Evolutionary conservation across 1,284 basidiomycete species (phyloP).

Genomic region (Schizophyllum commune): DNA sequence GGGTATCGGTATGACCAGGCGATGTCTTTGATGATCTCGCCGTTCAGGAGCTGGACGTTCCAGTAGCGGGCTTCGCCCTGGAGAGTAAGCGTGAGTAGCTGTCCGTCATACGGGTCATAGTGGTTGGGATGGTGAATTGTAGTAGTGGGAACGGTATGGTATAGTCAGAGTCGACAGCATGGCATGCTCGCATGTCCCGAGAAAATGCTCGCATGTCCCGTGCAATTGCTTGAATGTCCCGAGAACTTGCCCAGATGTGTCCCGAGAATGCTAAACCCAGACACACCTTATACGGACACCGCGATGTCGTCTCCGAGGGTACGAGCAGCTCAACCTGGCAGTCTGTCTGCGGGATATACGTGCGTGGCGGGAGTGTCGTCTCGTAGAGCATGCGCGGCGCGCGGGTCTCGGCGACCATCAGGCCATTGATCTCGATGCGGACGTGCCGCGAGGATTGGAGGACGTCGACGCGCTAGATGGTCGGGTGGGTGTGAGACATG

Average conservation of each 20-base stretch:
- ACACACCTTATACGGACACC: conserved; percentile 65
- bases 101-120: neutral
- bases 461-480: conserved; percentile 48
- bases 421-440: conserved; percentile 50
- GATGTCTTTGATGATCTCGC: conserved; percentile 37
- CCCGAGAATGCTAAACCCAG: no score
- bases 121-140: neutral
- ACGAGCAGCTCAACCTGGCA: conserved; percentile 42
- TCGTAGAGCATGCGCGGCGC: conserved; percentile 51
- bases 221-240: no score
- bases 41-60: conserved; percentile 37
- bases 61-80: conserved; percentile 60
- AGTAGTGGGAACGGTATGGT: conserved; percentile 1
- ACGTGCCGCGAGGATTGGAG: conserved; percentile 53
- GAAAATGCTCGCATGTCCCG: no score
- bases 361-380: conserved; percentile 46
- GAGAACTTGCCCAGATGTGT: no score
- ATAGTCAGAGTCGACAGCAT: neutral
- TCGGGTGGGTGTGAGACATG: neutral
- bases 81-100: neutral
- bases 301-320: conserved; percentile 36
- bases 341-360: conserved; percentile 55
- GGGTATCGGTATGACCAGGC: conserved; percentile 60
- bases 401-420: conserved; percentile 52
- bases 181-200: no score